A percentile compares a stretch with the other conserved stretches of the same genome.
phyloP scores from a whole-genome alignment of 768 basidiomycete species.

The Tulasnella sp. region DNA sequence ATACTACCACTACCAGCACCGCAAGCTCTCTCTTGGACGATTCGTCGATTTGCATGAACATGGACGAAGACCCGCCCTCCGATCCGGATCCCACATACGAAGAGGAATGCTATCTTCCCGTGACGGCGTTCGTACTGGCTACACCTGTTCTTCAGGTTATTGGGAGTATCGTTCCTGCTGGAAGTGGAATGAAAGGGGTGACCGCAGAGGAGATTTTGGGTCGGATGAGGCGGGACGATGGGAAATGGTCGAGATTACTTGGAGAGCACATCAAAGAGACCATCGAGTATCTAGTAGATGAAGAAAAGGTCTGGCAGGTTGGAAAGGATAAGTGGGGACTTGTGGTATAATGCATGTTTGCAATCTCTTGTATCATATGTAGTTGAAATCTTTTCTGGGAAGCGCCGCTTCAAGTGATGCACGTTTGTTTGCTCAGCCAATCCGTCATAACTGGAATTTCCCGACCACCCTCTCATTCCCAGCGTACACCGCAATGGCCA shows the following conservation, averaged over 20 bases:
- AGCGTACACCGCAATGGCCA: not conserved
- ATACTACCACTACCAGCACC: slow-evolving; percentile 33
- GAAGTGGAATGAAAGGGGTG: slow-evolving; percentile 34
- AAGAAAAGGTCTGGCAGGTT: slow-evolving; percentile 39
- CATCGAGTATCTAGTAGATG: slow-evolving; percentile 46
- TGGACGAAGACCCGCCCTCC: slow-evolving; percentile 49
- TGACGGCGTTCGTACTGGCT: slow-evolving; percentile 53
- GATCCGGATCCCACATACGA: slow-evolving; percentile 48
- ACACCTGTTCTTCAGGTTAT: slow-evolving; percentile 50
- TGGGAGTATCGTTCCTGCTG: slow-evolving; percentile 37
- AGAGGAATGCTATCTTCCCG: slow-evolving; percentile 66
- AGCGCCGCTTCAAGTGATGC: not conserved
- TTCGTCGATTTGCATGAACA: not conserved
- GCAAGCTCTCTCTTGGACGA: slow-evolving; percentile 40
- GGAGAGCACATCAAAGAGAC: slow-evolving; percentile 63
- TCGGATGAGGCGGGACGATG: slow-evolving; percentile 51
- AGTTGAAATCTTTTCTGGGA: not conserved
- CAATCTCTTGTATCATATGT: not conserved
- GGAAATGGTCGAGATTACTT: slow-evolving; percentile 62
- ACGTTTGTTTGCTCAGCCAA: slow-evolving; percentile 13
- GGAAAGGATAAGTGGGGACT: slow-evolving; percentile 42
- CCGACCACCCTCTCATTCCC: slow-evolving; percentile 10
- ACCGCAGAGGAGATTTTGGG: slow-evolving; percentile 49
- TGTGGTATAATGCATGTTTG: not conserved
- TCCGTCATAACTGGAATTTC: slow-evolving; percentile 15